These are phyloP conservation scores for Nicotiana knightiana DNA, from an alignment of 257 asterid species.

Conservation along the genomic window DNA sequence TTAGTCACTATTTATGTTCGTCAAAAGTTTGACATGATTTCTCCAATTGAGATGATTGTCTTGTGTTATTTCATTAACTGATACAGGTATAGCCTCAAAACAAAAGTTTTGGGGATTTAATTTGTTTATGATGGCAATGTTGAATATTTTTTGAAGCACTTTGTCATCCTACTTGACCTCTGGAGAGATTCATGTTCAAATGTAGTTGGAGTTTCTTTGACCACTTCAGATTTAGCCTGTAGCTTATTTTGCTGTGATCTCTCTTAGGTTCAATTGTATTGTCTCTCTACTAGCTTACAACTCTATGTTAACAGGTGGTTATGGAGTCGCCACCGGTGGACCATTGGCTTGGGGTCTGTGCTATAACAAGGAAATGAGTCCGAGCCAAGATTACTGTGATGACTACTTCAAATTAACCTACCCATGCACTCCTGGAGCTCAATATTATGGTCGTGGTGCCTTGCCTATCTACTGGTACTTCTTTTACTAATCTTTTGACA, in stretches of 20 bases:
- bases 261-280: neutral
- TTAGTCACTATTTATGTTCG: neutral
- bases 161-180: neutral
- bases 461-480: constrained; percentile 74
- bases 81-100: neutral
- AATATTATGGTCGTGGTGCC: constrained; percentile 92
- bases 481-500: neutral
- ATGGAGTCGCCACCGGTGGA: constrained; percentile 94
- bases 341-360: constrained; percentile 93
- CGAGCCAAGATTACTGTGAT: constrained; percentile 33
- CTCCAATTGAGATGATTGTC: neutral
- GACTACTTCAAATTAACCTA: constrained; percentile 35
- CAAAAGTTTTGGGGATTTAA: neutral
- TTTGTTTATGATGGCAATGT: neutral
- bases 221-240: neutral
- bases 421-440: constrained; percentile 77
- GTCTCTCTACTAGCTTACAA: neutral
- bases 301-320: constrained; percentile 52
- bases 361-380: constrained; percentile 56
- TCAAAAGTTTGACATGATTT: neutral
- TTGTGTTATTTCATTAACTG: neutral
- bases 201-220: neutral
- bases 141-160: neutral
- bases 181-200: neutral
- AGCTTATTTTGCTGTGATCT: neutral